Conservation (phyloP, 371 early-diverging fungal genomes). For the Mucor plumbeus region DNA sequence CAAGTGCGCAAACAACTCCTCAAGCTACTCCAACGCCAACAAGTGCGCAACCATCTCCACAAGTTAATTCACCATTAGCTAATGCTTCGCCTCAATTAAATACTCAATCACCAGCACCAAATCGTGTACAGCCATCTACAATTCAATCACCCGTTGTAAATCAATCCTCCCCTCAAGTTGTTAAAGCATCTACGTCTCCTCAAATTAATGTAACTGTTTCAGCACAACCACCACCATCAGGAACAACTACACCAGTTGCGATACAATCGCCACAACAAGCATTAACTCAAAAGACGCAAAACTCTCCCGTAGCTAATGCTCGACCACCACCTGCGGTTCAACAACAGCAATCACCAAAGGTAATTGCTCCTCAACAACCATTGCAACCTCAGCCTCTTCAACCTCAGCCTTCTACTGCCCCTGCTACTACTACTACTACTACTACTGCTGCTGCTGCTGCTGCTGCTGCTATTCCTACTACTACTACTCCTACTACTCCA, state of each 20-base stretch:
- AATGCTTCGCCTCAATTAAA: neutral
- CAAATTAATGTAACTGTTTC: neutral
- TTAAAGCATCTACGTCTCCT: slow-evolving; percentile 2
- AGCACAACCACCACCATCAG: neutral
- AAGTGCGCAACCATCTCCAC: neutral
- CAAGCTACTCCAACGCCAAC: slow-evolving; percentile 2
- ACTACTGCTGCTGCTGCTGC: neutral
- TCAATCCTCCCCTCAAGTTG: neutral
- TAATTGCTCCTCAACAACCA: slow-evolving; percentile 13
- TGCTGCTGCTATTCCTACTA: neutral
- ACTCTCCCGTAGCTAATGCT: neutral
- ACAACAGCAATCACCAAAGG: neutral
- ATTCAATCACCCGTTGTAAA: neutral
- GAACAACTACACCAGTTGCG: neutral
- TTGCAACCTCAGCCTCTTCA: slow-evolving; percentile 5
- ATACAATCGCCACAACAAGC: neutral
- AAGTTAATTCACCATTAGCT: neutral
- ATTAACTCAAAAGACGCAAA: neutral
- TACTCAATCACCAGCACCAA: neutral
- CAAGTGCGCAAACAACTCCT: neutral
- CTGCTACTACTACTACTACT: neutral
- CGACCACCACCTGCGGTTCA: neutral
- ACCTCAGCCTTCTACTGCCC: too few relatives aligned
- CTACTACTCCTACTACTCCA: neutral
- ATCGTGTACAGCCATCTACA: slow-evolving; percentile 2